Base-by-base conservation (phyloP, 805 yeast species). In the Kazachstania viticola region DNA sequence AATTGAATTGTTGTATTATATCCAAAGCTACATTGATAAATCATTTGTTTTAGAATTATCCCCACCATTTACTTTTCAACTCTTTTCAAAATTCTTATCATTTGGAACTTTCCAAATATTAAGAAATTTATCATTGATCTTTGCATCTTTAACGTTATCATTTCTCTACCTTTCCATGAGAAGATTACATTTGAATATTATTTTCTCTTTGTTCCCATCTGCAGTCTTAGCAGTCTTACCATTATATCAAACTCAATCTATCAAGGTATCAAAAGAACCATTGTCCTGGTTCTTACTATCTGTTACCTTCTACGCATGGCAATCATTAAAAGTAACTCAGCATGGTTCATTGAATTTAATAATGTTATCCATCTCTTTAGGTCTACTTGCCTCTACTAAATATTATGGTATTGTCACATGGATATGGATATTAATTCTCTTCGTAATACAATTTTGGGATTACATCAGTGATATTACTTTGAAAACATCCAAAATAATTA, bases 401-500 rank as follows among this genome's bases (percentile, higher is more conserved):
- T 71, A 75, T 67, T 67, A 79, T 4, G 96, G 94, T 0, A 31
- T 75, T 15, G 71, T 73, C 45, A 78, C 88, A 0, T 55, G 73
- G 34, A 56, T 56, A 0, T 84, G 93, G 93, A 56, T 80, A 9
- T 67, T 74, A 2, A 4, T 60, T 0, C 45, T 73, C 29, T 37
- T 69, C 3, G 32, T 66, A 2, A 9, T 30, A 7, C 73, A 74
- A 38, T 52, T 78, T 28, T 85, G 95, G 95, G 51, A 54, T 38
- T 45, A 71, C 9, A 49, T 79, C 24, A 93, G 91, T 11, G 95
- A 88, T 53, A 51, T 79, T 21, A 54, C 59, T 4, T 61, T 77
- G 3, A 27, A 69, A 2, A 52, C 60, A 7, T 33, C 31, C 13
- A 31, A 44, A 16, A 58, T 73, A 39, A n/a, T n/a, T n/a, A n/a